phyloP scores from a whole-genome alignment of 371 early-diverging fungal genomes.

The Phascolomyces articulosus region DNA sequence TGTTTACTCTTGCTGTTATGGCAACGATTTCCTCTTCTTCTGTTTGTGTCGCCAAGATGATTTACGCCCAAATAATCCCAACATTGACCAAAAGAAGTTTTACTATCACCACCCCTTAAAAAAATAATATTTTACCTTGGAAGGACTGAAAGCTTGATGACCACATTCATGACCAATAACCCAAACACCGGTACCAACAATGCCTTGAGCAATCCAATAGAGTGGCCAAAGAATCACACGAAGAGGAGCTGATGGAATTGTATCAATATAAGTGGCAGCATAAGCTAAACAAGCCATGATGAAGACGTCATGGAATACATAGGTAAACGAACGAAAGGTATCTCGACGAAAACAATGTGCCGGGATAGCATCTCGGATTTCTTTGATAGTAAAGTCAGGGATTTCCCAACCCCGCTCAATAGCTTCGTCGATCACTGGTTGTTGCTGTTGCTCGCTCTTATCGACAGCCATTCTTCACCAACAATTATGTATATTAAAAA shows the following conservation, averaged over 20 bases:
- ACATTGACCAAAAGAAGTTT: too few species aligned
- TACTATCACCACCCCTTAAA: too few species aligned
- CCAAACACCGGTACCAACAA: slow-evolving; percentile 87
- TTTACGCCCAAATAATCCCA: too few species aligned
- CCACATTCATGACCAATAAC: slow-evolving; percentile 91
- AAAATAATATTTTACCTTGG: slow-evolving; percentile 41
- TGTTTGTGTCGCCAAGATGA: too few species aligned
- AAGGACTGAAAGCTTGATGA: slow-evolving; percentile 82
- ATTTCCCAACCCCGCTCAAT: slow-evolving; percentile 58
- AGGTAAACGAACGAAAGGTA: slow-evolving; percentile 68
- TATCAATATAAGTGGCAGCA: slow-evolving; percentile 72
- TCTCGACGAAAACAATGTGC: slow-evolving; percentile 83
- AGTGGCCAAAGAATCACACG: slow-evolving; percentile 68
- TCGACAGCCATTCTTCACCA: slow-evolving; percentile 10
- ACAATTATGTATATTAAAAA: neutral
- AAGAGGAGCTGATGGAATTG: slow-evolving; percentile 21
- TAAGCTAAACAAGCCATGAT: slow-evolving; percentile 62
- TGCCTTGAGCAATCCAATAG: slow-evolving; percentile 82
- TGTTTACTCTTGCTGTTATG: too few species aligned
- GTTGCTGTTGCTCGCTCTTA: slow-evolving; percentile 1
- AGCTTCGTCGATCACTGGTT: slow-evolving; percentile 24
- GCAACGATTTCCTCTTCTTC: too few species aligned
- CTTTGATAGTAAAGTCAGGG: slow-evolving; percentile 82
- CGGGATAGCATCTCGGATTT: slow-evolving; percentile 84
- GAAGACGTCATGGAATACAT: slow-evolving; percentile 72